Evolutionary conservation across 192 early-diverging fungal genomes (phyloP), one percentile per base, ranked within the genome.

Genomic region (Backusella sp.): DNA sequence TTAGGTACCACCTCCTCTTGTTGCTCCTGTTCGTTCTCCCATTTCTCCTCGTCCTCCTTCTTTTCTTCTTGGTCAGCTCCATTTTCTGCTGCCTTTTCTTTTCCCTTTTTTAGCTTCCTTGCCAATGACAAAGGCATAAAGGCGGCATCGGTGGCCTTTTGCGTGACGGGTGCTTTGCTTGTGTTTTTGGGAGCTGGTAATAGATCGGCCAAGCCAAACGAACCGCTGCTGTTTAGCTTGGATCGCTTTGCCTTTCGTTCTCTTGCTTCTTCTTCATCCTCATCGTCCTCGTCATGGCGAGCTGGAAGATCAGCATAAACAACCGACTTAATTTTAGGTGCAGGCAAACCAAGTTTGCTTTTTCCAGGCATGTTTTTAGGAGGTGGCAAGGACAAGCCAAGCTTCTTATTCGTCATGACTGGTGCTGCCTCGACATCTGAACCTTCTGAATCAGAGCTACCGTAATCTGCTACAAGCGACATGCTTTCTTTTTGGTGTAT

Each of bases 101-200:
- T 66, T 34, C 37, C 42, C 42, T 72, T 70, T 49, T 37, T 52
- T 76, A 70, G 49, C 6, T 72, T 73, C 56, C 68, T 49, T 35
- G 72, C 49, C 32, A 78, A 23, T 35, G 77, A 66, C 23, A 68
- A 67, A 30, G 77, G 77, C 35, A 74, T 69, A 53, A 78, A 68
- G 4, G 66, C 39, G 39, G 76, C 52, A 49, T 66, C 52, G 1
- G 73, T 74, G 0, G 72, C 46, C 32, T 59, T 59, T 74, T 74
- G 72, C 1, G 77, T 73, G 6, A 41, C 66, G 7, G 70, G 39
- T 23, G 66, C 35, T 28, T 30, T 53, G 6, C 30, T 35, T 26
- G 68, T 36, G 32, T 78, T 73, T 42, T 73, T 78, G 8, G 77
- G 77, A 15, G 77, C 66, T 28, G 77, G 77, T 17, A 78, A 53